Base-by-base conservation (phyloP, 352 stramenopile genomes). In the Phytophthora sp. region DNA sequence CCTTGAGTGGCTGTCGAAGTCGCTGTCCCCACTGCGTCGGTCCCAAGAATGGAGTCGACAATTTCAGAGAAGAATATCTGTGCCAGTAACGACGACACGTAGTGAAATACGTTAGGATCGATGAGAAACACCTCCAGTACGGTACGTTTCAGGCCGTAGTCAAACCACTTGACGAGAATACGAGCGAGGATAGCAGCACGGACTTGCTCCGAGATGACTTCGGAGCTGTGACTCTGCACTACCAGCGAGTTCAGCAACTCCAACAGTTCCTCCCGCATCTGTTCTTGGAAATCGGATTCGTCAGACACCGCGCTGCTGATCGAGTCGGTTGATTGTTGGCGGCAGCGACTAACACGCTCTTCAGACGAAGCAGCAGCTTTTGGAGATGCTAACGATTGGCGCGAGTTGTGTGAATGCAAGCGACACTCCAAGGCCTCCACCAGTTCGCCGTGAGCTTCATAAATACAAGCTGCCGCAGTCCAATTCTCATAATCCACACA, bases 401-500 rank as follows among this genome's bases (percentile, higher is more conserved):
- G 65, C 15, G 69, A 63, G 7, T 86, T 85, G 47, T 94, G 86
- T 11, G 76, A 80, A 42, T 91, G 87, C 29, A 96, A 58, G 1
- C 87, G 80, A 55, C 85, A 92, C 60, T 96, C 88, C n/a, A 96
- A 74, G 5, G 88, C 88, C 59, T 96, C 84, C 1, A 96, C 83
- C 2, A 92, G 65, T 56, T 94, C 88, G 11, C 79, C 86, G 21
- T 96, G 82, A 2, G 75, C 86, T 76, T 96, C 80, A 36, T 94
- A 93, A 18, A 94, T 73, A 52, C 74, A 83, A 1, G 88, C 88
- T 0, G 88, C 88, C 0, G 86, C 88, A 20, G 71, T 82, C 88
- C 88, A 96, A 55, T 96, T 94, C 13, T 73, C 80, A 33, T 88
- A 94, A 69, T 96, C 88, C 7, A 91, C 76, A 64, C 86, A 94